phyloP scores from a whole-genome alignment of 805 yeast genomes.

The Millerozyma miso region DNA sequence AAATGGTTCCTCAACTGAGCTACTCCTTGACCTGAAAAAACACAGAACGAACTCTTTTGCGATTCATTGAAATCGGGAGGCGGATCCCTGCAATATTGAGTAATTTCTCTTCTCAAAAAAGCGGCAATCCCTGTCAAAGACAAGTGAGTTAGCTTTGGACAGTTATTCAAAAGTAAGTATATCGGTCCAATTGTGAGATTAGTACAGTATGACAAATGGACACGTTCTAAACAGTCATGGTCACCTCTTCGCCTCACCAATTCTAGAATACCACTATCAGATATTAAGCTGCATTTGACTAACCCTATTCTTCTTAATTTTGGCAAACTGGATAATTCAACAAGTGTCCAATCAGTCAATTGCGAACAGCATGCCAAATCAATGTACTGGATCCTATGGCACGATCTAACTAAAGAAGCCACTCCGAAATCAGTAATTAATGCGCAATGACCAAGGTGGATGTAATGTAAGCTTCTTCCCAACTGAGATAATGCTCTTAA shows the following conservation, averaged over 20 bases:
- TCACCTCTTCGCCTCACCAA: slow-evolving; percentile 64
- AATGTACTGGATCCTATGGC: slow-evolving; percentile 84
- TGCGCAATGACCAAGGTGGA: slow-evolving; percentile 92
- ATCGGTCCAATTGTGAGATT: slow-evolving; percentile 77
- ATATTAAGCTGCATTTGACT: slow-evolving; percentile 84
- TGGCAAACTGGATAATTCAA: slow-evolving; percentile 71
- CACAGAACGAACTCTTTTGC: slow-evolving; percentile 85
- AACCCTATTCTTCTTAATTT: slow-evolving; percentile 85
- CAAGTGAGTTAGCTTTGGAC: slow-evolving; percentile 84
- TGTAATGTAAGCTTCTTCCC: slow-evolving; percentile 77
- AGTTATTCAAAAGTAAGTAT: slow-evolving; percentile 64
- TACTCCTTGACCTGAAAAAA: slow-evolving; percentile 89
- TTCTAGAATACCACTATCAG: slow-evolving; percentile 75
- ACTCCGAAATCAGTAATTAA: slow-evolving; percentile 90
- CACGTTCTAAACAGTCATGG: slow-evolving; percentile 84
- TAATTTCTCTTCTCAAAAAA: slow-evolving; percentile 82
- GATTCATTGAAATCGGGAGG: slow-evolving; percentile 88
- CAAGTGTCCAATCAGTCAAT: slow-evolving; percentile 76
- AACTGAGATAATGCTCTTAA: slow-evolving; percentile 65
- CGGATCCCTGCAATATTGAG: slow-evolving; percentile 84
- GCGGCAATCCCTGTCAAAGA: slow-evolving; percentile 89
- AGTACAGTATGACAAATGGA: slow-evolving; percentile 88
- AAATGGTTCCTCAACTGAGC: slow-evolving; percentile 67
- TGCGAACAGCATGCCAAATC: slow-evolving; percentile 94
- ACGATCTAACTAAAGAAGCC: slow-evolving; percentile 62